Conservation (phyloP, 441 rosid species). For the Populus hybrid region DNA sequence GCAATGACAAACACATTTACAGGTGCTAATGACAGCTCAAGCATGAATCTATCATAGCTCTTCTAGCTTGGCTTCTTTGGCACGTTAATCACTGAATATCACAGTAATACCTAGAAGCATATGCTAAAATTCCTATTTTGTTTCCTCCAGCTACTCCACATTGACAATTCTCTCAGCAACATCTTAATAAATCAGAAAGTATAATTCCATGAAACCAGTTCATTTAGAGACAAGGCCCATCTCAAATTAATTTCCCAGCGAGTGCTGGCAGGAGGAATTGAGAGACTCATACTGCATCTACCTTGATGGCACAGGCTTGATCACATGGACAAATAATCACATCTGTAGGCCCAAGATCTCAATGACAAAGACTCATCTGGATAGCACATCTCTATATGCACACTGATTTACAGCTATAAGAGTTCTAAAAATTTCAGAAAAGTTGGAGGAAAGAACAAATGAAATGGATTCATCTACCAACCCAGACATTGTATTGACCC, state of each 20-base stretch:
- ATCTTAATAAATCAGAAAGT: too few species aligned
- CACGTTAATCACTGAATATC: neutral
- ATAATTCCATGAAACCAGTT: neutral
- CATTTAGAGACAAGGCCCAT: neutral
- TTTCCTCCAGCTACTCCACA: neutral
- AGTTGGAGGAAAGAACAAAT: neutral
- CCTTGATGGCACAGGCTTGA: neutral
- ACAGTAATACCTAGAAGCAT: neutral
- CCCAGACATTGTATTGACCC: neutral
- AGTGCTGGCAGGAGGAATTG: neutral
- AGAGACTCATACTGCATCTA: neutral
- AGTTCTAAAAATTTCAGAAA: neutral
- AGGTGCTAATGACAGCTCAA: neutral
- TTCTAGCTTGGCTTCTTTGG: neutral
- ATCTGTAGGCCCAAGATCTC: neutral
- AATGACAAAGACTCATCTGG: neutral
- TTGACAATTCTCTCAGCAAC: neutral
- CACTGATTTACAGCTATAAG: neutral
- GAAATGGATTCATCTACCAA: neutral
- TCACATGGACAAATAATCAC: neutral
- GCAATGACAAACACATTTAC: neutral
- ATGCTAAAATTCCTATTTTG: neutral
- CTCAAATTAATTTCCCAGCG: neutral
- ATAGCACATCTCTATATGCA: neutral
- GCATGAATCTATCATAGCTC: neutral